Percentiles rank a stretch among this genome's conserved stretches.
These are phyloP conservation scores for Juncus effusus DNA, from an alignment of 176 grass and related monocot species.

Conservation along the genomic window DNA sequence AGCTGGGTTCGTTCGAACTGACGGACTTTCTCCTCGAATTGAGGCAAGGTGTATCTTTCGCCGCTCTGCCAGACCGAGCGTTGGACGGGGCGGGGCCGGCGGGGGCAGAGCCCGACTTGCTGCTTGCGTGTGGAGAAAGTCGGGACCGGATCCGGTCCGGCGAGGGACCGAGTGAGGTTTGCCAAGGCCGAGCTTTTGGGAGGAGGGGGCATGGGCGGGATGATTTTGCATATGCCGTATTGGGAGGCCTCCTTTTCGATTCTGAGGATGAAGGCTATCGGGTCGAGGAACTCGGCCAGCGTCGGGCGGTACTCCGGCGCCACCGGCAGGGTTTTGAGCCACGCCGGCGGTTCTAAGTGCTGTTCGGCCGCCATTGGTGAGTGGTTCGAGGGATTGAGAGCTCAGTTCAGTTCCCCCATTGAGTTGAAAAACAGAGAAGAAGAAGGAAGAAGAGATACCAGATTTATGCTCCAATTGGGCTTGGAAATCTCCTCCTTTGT, in stretches of 20 bases:
- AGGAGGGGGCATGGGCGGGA: conserved; percentile 61
- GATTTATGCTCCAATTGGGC: not conserved
- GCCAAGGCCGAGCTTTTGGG: conserved; percentile 50
- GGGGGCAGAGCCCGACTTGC: conserved; percentile 87
- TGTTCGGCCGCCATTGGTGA: conserved; percentile 37
- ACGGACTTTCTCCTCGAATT: conserved; percentile 75
- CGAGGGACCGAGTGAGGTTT: conserved; percentile 67
- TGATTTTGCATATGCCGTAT: conserved; percentile 99
- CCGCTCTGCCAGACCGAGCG: conserved; percentile 93
- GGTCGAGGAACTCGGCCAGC: conserved; percentile 71
- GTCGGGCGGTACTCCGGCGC: conserved; percentile 89
- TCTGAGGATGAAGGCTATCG: conserved; percentile 91
- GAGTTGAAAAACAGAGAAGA: not conserved
- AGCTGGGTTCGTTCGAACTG: conserved; percentile 66
- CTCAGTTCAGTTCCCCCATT: conserved; percentile 24
- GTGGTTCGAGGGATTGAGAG: conserved; percentile 4
- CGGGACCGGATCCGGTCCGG: conserved; percentile 31
- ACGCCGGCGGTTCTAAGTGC: conserved; percentile 37
- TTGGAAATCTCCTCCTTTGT: not conserved
- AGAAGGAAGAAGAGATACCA: conserved; percentile 11
- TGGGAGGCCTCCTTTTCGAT: conserved; percentile 85
- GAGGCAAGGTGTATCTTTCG: conserved; percentile 72
- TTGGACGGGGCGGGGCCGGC: conserved; percentile 67
- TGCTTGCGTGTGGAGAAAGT: conserved; percentile 89
- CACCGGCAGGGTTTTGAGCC: conserved; percentile 72